Base-by-base conservation (phyloP, 179 eudicot species). In the Silene coronaria region DNA sequence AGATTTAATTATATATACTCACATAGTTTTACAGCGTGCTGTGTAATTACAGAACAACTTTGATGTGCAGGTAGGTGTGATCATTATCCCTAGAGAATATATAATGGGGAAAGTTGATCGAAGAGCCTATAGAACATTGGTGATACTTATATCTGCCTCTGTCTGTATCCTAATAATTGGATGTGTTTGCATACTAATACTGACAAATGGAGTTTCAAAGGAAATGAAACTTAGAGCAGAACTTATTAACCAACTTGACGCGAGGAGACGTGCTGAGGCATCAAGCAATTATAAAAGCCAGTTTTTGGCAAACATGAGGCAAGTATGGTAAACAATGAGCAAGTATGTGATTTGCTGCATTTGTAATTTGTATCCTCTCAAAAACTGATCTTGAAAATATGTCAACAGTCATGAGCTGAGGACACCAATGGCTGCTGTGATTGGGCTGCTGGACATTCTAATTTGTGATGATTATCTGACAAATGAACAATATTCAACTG, bases 351-450 rank as follows among this genome's bases (percentile, higher is more conserved):
- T 53, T 53, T 53, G 3, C 19, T 53, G 19, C 28, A 48, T 28
- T 34, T 27, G 24, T 10, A 17, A 48, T 28, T 34, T 27, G 24
- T 10, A 17, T 42, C 28, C 64, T 36, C 42, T 76, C 4, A 23
- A 78, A 70, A 26, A 42, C 75, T 70, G 71, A 62, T 64, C 27
- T 69, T 67, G 53, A 30, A 24, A 58, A 5, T 62, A 6, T 80
- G 70, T 75, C n/a, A 70, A 80, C 96, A 95, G 97, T 79, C 99
- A 95, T 82, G 99, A 95, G 77, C 84, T 95, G 61, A 89, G 99
- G 75, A 95, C 99, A 80, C 99, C 99, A 51, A 95, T 95, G 99
- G 97, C 99, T 82, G 99, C 97, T 34, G 97, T 95, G 68, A 92
- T 95, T 68, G 97, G 99, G 67, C 79, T 95, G 87, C 90, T 95